These are phyloP conservation scores for Penicillium ucsense DNA, from an alignment of 495 filamentous ascomycete genomes.

Conservation along the genomic window DNA sequence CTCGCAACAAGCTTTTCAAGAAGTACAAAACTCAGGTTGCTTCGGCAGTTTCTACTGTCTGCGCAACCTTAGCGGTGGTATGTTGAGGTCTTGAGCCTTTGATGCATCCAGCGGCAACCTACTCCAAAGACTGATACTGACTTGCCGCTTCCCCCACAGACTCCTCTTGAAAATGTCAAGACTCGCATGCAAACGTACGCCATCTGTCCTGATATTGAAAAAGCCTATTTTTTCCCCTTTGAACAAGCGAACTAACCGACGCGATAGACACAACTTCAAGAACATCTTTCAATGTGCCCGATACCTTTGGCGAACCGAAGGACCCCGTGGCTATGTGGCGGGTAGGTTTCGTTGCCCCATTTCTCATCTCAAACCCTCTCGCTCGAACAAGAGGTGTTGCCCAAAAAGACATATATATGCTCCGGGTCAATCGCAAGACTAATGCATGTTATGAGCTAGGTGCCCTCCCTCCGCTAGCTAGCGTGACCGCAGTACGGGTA, in stretches of 20 bases:
- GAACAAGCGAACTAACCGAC: too few relatives aligned
- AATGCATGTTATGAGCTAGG: constrained; percentile 35
- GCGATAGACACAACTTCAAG: constrained; percentile 32
- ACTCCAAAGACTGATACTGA: not conserved
- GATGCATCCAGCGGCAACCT: not conserved
- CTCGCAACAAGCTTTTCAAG: constrained; percentile 34
- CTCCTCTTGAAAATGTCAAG: constrained; percentile 40
- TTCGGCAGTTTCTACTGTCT: constrained; percentile 33
- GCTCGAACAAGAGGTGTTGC: too few relatives aligned
- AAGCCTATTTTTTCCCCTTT: too few relatives aligned
- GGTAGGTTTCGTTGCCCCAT: constrained; percentile 16
- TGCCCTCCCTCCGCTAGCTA: constrained; percentile 68
- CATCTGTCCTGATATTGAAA: not conserved
- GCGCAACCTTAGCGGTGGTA: constrained; percentile 38
- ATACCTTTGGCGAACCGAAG: constrained; percentile 38
- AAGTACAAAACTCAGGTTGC: constrained; percentile 39
- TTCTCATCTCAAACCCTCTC: not conserved
- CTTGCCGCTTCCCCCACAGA: constrained; percentile 15
- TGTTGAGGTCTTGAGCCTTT: constrained; percentile 5
- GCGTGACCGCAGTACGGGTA: constrained; percentile 82
- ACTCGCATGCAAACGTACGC: constrained; percentile 44
- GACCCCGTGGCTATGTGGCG: constrained; percentile 38
- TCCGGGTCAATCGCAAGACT: too few relatives aligned
- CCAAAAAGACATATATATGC: too few relatives aligned
- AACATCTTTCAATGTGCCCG: constrained; percentile 32